A percentile compares a stretch with the other conserved stretches of the same genome.
phyloP scores from a whole-genome alignment of 768 basidiomycete genomes.

The Tulasnella sp. region DNA sequence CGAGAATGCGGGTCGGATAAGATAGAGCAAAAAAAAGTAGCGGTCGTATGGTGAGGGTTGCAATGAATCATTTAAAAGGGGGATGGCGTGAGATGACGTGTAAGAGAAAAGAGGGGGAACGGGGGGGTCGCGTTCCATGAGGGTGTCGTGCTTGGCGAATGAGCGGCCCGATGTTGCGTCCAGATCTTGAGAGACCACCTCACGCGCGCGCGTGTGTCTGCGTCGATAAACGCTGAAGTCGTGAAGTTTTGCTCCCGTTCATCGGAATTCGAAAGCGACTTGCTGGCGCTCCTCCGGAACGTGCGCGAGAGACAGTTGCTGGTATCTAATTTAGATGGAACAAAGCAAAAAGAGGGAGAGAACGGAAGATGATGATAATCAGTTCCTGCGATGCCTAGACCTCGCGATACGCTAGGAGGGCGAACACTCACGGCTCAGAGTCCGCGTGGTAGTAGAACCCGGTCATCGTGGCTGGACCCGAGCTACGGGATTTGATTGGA shows the following conservation, averaged over 20 bases:
- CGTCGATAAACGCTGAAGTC: not conserved
- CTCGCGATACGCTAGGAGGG: not conserved
- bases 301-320: constrained; percentile 79
- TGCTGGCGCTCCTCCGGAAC: constrained; percentile 64
- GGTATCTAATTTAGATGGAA: constrained; percentile 54
- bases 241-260: constrained; percentile 26
- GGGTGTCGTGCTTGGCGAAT: too few species aligned
- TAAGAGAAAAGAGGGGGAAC: not conserved
- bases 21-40: constrained; percentile 9
- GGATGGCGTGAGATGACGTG: constrained; percentile 4
- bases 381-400: not conserved
- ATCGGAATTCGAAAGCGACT: constrained; percentile 82
- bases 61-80: not conserved
- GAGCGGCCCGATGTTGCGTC: too few species aligned
- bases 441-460: constrained; percentile 94
- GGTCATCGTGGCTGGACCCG: constrained; percentile 64
- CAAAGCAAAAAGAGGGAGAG: too few species aligned
- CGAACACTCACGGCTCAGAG: constrained; percentile 66
- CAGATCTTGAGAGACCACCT: too few species aligned
- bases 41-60: not conserved
- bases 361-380: constrained; percentile 6
- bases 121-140: too few species aligned
- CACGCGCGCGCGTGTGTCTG: not conserved
- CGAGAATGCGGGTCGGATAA: not conserved
- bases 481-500: constrained; percentile 22